phyloP scores from a whole-genome alignment of 495 filamentous ascomycete genomes.

The Podospora fimiseda region DNA sequence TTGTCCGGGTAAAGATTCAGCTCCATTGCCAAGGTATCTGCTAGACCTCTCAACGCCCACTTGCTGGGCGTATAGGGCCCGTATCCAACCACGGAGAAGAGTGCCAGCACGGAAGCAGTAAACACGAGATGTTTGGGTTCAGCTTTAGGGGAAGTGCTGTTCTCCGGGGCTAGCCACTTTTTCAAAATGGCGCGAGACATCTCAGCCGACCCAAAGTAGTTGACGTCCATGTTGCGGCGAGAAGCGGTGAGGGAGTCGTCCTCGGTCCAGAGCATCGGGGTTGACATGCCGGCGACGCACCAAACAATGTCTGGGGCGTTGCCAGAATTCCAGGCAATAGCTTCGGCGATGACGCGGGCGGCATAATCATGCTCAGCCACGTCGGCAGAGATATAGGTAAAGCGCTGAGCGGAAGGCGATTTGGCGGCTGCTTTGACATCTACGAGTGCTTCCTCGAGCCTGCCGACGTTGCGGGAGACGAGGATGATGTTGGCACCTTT shows the following conservation, averaged over 20 bases:
- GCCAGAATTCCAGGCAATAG: conserved; percentile 76
- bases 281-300: conserved; percentile 77
- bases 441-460: conserved; percentile 66
- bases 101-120: conserved; percentile 70
- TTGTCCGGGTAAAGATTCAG: conserved; percentile 68
- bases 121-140: conserved; percentile 75
- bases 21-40: conserved; percentile 78
- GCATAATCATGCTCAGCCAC: conserved; percentile 64
- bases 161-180: conserved; percentile 51
- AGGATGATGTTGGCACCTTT: conserved; percentile 87
- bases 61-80: conserved; percentile 78
- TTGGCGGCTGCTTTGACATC: conserved; percentile 57
- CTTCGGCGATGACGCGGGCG: conserved; percentile 59
- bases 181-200: conserved; percentile 67
- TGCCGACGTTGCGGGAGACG: conserved; percentile 67
- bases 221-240: conserved; percentile 78
- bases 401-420: conserved; percentile 59
- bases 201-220: conserved; percentile 86
- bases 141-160: conserved; percentile 23
- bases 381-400: conserved; percentile 81
- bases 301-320: conserved; percentile 77
- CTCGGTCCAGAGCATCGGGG: conserved; percentile 66
- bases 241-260: conserved; percentile 59
- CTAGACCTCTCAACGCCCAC: conserved; percentile 73
- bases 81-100: conserved; percentile 79